Evolutionary conservation across 1,139 yeast species (phyloP), one percentile per base, ranked within the genome.

Genomic region (Saccharomycopsis hybrid): DNA sequence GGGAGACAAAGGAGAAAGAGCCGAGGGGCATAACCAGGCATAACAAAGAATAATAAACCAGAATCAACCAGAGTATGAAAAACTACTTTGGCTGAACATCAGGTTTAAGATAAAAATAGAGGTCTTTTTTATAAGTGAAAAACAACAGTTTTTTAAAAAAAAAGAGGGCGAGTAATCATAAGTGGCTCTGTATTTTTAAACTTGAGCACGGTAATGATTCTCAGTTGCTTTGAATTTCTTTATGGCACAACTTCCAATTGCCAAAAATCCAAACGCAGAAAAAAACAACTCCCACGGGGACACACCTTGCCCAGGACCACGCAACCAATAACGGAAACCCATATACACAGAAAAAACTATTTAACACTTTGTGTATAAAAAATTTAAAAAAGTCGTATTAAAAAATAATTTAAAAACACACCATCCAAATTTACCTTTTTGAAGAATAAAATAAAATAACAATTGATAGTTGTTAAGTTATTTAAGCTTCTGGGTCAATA

Each of bases 141-240:
- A 8, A 32, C 35, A 32, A 32, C 8, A 11, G 35, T 11, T 32
- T 32, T 32, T 32, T 8, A 8, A 32, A 32, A 32, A 8, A 8
- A 32, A 36, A 40, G 32, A 30, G 31, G 42, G 5, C 44, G 55
- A 49, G 52, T 49, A 52, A 76, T 76, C 81, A 78, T 77, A 70
- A 72, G 77, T 74, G 80, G 80, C 80, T 75, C 82, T 74, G 61
- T 73, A 72, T 74, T 75, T 13, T 5, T 18, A 18, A 60, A 55
- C 53, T 58, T 68, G 71, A 72, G 74, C 78, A 64, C 79, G 65
- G 65, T 74, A 76, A 77, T 80, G 72, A 73, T 73, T 74, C 74
- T 72, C 70, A 66, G 11, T 8, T 8, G 18, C 61, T 61, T 50
- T 18, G 18, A 18, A 18, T 18, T 18, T 18, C 18, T 18, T 18